Evolutionary conservation across 805 yeast genomes (phyloP).

Genomic region (Ogataea neopini): DNA sequence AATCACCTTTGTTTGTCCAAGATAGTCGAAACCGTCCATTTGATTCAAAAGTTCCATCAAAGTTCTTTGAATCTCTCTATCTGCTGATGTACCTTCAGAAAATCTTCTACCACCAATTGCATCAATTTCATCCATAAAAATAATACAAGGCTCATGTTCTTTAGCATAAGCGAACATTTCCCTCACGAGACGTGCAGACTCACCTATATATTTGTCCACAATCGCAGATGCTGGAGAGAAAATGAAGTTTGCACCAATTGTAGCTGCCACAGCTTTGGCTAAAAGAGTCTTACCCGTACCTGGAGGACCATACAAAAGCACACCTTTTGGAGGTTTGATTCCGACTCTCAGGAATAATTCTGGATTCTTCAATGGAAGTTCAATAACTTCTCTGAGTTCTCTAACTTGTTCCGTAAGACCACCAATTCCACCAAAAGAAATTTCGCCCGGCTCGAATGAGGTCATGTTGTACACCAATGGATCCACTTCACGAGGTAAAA

Average conservation of each 20-base stretch:
- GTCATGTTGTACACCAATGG: slow-evolving; percentile 98
- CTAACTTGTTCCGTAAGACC: slow-evolving; percentile 95
- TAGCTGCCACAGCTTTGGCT: slow-evolving; percentile 98
- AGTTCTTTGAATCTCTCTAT: slow-evolving; percentile 97
- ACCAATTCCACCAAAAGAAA: slow-evolving; percentile 93
- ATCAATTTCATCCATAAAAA: slow-evolving; percentile 97
- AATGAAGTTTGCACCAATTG: slow-evolving; percentile 96
- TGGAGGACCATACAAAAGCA: slow-evolving; percentile 94
- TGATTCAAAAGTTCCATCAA: slow-evolving; percentile 95
- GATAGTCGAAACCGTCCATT: slow-evolving; percentile 97
- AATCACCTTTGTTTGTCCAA: slow-evolving; percentile 95
- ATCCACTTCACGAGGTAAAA: slow-evolving; percentile 96
- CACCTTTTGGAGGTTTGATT: slow-evolving; percentile 98
- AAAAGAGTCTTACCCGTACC: slow-evolving; percentile 96
- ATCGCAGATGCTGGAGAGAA: slow-evolving; percentile 98
- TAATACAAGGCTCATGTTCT: slow-evolving; percentile 97
- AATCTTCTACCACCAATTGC: slow-evolving; percentile 99
- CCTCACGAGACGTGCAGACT: slow-evolving; percentile 92
- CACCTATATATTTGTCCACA: slow-evolving; percentile 97
- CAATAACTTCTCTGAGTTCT: slow-evolving; percentile 96
- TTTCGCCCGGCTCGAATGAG: slow-evolving; percentile 95
- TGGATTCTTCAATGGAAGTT: slow-evolving; percentile 94
- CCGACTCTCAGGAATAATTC: slow-evolving; percentile 95
- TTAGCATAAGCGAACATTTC: slow-evolving; percentile 98
- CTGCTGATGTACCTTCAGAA: slow-evolving; percentile 97